Percentiles rank a stretch among this genome's conserved stretches.
Evolutionary conservation across 805 yeast genomes (phyloP).

Genomic region (Starmerella bombi): DNA sequence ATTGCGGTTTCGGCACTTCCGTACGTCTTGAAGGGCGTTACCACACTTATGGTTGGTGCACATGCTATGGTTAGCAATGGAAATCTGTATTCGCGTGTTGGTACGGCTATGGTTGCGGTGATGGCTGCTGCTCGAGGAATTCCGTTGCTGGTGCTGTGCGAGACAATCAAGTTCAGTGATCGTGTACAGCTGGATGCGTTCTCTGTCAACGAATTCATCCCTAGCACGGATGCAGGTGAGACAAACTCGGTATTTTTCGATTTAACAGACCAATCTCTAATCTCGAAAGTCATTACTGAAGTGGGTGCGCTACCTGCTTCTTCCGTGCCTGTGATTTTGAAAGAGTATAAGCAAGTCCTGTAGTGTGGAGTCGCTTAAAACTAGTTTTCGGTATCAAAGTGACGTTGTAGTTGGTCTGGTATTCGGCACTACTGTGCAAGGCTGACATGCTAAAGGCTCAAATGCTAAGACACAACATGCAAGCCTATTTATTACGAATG

Average conservation of each 20-base stretch:
- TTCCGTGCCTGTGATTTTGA: conserved; percentile 91
- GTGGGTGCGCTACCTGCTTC: conserved; percentile 94
- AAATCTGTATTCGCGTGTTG: conserved; percentile 80
- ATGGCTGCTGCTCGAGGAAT: conserved; percentile 75
- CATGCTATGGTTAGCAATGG: conserved; percentile 97
- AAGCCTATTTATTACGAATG: too few species aligned
- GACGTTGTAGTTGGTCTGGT: too few species aligned
- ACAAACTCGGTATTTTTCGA: conserved; percentile 82
- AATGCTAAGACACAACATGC: too few species aligned
- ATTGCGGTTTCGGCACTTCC: conserved; percentile 67
- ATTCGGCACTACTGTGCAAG: too few species aligned
- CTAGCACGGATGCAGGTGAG: conserved; percentile 30
- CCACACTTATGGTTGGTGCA: conserved; percentile 86
- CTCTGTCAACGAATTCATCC: conserved; percentile 66
- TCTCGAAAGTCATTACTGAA: conserved; percentile 90
- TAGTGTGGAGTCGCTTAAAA: too few species aligned
- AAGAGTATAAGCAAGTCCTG: conserved; percentile 49
- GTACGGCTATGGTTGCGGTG: conserved; percentile 89
- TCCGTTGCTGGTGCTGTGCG: conserved; percentile 93
- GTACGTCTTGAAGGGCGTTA: conserved; percentile 72
- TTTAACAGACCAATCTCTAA: conserved; percentile 83
- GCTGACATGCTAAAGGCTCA: too few species aligned
- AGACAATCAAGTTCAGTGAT: conserved; percentile 84
- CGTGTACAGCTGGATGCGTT: conserved; percentile 94
- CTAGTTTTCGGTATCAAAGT: too few species aligned